Evolutionary conservation across 805 yeast genomes (phyloP).

Genomic region (Yarrowia porcina): DNA sequence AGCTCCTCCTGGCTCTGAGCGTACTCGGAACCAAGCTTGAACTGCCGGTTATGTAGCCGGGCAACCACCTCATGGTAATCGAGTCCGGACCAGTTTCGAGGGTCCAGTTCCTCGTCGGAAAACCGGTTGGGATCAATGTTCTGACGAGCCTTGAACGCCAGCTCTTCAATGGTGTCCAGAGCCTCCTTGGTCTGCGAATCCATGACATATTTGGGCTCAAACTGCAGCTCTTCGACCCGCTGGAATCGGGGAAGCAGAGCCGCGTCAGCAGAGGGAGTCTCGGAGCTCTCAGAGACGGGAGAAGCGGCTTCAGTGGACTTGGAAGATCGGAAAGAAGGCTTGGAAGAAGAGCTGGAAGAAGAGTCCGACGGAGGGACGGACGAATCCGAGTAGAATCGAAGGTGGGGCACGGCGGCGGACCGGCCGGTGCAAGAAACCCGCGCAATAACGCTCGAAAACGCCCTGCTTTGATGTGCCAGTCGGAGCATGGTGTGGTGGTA

Average conservation of each 20-base stretch:
- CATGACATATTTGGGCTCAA: not conserved
- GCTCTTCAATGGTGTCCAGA: slow-evolving; percentile 16
- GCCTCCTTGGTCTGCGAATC: not conserved
- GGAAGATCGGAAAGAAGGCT: slow-evolving; percentile 3
- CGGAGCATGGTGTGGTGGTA: slow-evolving; percentile 13
- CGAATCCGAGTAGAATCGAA: not conserved
- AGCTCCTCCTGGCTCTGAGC: slow-evolving; percentile 34
- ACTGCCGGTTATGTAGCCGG: slow-evolving; percentile 16
- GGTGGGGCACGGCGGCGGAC: not conserved
- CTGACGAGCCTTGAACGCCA: not conserved
- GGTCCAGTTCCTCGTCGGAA: slow-evolving; percentile 14
- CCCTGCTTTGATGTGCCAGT: slow-evolving; percentile 20
- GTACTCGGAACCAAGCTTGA: slow-evolving; percentile 26
- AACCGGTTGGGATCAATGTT: not conserved
- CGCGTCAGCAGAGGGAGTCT: not conserved
- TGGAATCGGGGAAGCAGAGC: not conserved
- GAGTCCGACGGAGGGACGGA: not conserved
- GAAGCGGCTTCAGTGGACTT: not conserved
- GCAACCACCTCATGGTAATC: not conserved
- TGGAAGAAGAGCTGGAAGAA: no score
- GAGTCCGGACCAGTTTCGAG: slow-evolving; percentile 2
- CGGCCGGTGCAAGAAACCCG: not conserved
- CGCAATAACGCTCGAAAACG: not conserved
- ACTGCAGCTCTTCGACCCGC: not conserved
- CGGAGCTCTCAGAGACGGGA: not conserved